Percentiles rank a stretch among this genome's conserved stretches.
phyloP scores from a whole-genome alignment of 2,329 filamentous ascomycete species.

The Didymella segeticola region DNA sequence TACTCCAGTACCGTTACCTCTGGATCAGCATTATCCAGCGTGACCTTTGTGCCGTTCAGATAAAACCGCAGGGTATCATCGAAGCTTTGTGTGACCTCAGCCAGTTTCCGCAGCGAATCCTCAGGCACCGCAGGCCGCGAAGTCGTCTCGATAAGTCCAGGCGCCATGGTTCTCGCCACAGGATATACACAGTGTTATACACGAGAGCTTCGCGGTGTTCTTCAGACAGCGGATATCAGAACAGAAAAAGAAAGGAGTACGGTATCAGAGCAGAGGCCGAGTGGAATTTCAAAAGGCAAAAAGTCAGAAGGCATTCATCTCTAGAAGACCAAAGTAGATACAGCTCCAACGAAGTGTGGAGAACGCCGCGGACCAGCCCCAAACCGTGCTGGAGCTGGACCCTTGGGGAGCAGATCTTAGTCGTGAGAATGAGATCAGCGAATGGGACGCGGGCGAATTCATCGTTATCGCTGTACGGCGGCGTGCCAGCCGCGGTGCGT shows the following conservation, averaged over 20 bases:
- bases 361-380: conserved; percentile 11
- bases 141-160: conserved; percentile 57
- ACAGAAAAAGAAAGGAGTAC: too few relatives aligned
- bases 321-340: conserved; percentile 2
- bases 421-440: conserved; percentile 12
- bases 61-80: conserved; percentile 92
- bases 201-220: too few relatives aligned
- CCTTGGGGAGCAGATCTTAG: conserved; percentile 10
- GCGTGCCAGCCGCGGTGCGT: conserved; percentile 14
- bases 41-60: conserved; percentile 89
- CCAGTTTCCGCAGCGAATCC: conserved; percentile 57
- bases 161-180: conserved; percentile 58
- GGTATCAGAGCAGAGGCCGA: background rate
- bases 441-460: conserved; percentile 24
- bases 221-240: too few relatives aligned
- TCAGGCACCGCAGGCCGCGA: conserved; percentile 53
- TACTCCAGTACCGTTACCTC: conserved; percentile 94
- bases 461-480: conserved; percentile 17
- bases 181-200: background rate
- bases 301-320: conserved; percentile 7
- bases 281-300: conserved; percentile 7
- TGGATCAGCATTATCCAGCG: conserved; percentile 85
- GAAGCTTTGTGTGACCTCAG: conserved; percentile 74
- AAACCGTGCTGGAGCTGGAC: conserved; percentile 10
- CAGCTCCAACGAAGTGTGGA: conserved; percentile 16